Conservation (phyloP, 768 basidiomycete genomes). For the Tubosaeta brunneosetosa region DNA sequence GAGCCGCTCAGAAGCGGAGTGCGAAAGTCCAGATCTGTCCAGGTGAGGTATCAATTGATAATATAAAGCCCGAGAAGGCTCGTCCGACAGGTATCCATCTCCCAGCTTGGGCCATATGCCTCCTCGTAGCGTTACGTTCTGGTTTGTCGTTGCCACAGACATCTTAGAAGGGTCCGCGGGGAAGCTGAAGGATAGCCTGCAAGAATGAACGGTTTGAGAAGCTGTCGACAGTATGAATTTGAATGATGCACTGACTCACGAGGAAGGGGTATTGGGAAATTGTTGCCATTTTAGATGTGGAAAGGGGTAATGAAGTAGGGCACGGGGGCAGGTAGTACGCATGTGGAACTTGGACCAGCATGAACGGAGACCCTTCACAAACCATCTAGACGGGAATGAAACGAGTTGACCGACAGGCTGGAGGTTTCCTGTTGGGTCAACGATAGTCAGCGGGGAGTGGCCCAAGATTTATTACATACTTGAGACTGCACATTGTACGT, state of each 20-base stretch:
- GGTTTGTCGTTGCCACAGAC: slow-evolving; percentile 12
- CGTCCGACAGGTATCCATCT: slow-evolving; percentile 2
- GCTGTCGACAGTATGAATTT: slow-evolving; percentile 8
- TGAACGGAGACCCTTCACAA: slow-evolving; percentile 3
- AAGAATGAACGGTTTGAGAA: slow-evolving; percentile 6
- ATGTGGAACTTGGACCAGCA: slow-evolving; percentile 6
- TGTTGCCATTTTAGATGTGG: slow-evolving; percentile 5
- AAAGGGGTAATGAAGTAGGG: slow-evolving; percentile 17
- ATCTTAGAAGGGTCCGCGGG: not conserved
- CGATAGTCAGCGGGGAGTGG: not conserved
- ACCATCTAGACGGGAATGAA: slow-evolving; percentile 22
- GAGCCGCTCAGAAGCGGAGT: not conserved
- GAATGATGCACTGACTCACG: slow-evolving; percentile 10
- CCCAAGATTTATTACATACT: slow-evolving; percentile 23
- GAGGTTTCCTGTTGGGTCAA: slow-evolving; percentile 9
- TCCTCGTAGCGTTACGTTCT: not conserved
- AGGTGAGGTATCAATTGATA: slow-evolving; percentile 7
- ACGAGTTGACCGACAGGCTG: slow-evolving; percentile 1
- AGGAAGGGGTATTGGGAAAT: slow-evolving; percentile 1
- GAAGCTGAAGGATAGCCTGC: slow-evolving; percentile 7
- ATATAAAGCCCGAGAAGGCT: slow-evolving; percentile 9
- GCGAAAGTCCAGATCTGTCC: not conserved
- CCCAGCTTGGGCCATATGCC: not conserved
- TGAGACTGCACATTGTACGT: slow-evolving; percentile 17
- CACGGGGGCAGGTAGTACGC: slow-evolving; percentile 8